A percentile compares a stretch with the other conserved stretches of the same genome.
These are phyloP conservation scores for Rhodocollybia butyracea DNA, from an alignment of 768 basidiomycete species.

Conservation along the genomic window DNA sequence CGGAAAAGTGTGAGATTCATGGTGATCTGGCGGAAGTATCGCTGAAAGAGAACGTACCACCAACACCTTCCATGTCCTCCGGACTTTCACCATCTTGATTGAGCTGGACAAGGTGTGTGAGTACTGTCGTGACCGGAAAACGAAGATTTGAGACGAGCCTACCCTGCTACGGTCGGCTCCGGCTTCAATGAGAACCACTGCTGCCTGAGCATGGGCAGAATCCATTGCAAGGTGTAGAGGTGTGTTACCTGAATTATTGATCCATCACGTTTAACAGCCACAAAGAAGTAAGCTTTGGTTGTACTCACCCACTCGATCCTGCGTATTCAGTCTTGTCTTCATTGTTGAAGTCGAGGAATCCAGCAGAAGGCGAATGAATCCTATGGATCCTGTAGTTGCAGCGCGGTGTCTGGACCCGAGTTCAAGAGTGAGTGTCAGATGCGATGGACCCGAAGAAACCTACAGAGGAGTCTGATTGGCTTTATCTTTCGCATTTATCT, in stretches of 20 bases:
- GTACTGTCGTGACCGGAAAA: conserved; percentile 6
- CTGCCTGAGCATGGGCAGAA: conserved; percentile 88
- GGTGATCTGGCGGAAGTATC: background rate
- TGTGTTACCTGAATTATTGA: conserved; percentile 95
- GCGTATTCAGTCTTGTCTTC: conserved; percentile 84
- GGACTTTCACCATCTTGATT: conserved; percentile 86
- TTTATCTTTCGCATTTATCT: conserved; percentile 95
- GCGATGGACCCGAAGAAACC: conserved; percentile 26
- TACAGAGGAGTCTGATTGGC: conserved; percentile 91
- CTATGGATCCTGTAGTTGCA: conserved; percentile 90
- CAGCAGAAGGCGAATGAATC: conserved; percentile 84
- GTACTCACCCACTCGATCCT: conserved; percentile 68
- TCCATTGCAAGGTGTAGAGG: conserved; percentile 98
- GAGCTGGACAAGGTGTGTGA: conserved; percentile 39
- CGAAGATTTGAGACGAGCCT: conserved; percentile 25
- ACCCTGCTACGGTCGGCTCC: conserved; percentile 91
- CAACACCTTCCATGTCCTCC: conserved; percentile 87
- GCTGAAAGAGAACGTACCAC: conserved; percentile 32
- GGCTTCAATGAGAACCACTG: conserved; percentile 88
- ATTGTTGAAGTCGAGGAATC: conserved; percentile 71
- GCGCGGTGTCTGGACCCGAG: conserved; percentile 75
- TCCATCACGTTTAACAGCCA: too few relatives aligned
- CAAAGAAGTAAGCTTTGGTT: too few relatives aligned
- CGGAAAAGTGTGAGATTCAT: background rate
- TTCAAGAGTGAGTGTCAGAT: conserved; percentile 17